phyloP scores from a whole-genome alignment of 2,329 filamentous ascomycete genomes.

The Lachnellula hyalina region DNA sequence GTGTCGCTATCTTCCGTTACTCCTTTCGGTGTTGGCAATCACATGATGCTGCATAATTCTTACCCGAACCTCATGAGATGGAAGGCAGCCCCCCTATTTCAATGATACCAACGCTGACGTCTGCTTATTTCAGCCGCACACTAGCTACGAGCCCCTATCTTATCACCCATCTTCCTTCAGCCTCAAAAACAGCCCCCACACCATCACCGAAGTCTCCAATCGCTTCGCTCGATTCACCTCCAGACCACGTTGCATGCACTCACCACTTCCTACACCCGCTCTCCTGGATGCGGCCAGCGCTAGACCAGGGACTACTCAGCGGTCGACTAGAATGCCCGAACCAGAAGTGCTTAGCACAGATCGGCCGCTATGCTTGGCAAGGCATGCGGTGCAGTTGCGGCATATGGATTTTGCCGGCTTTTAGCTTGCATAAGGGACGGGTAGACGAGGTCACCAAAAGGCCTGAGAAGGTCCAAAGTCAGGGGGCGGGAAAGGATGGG shows the following conservation, averaged over 20 bases:
- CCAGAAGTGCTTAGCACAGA: conserved; percentile 68
- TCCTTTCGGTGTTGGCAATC: background rate
- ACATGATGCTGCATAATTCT: background rate
- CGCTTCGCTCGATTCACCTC: conserved; percentile 24
- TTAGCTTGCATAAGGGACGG: conserved; percentile 75
- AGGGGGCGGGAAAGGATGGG: conserved; percentile 4
- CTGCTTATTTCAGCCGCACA: conserved; percentile 34
- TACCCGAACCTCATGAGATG: background rate
- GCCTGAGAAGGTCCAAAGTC: conserved; percentile 3
- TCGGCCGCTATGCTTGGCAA: conserved; percentile 95
- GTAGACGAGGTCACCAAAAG: conserved; percentile 59
- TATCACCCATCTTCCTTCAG: conserved; percentile 43
- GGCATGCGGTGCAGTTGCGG: conserved; percentile 89
- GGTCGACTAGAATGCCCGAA: conserved; percentile 83
- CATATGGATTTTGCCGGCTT: conserved; percentile 85
- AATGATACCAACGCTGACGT: background rate
- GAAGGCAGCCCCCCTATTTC: background rate
- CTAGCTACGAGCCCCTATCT: conserved; percentile 60
- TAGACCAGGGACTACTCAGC: conserved; percentile 76
- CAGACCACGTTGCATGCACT: conserved; percentile 50
- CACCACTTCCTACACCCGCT: conserved; percentile 90
- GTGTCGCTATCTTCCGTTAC: background rate
- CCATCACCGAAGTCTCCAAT: conserved; percentile 17
- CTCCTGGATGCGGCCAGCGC: conserved; percentile 85
- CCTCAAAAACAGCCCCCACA: conserved; percentile 22